These are phyloP conservation scores for Lithocarpus polystachyus DNA, from an alignment of 306 rosid species.

Conservation along the genomic window DNA sequence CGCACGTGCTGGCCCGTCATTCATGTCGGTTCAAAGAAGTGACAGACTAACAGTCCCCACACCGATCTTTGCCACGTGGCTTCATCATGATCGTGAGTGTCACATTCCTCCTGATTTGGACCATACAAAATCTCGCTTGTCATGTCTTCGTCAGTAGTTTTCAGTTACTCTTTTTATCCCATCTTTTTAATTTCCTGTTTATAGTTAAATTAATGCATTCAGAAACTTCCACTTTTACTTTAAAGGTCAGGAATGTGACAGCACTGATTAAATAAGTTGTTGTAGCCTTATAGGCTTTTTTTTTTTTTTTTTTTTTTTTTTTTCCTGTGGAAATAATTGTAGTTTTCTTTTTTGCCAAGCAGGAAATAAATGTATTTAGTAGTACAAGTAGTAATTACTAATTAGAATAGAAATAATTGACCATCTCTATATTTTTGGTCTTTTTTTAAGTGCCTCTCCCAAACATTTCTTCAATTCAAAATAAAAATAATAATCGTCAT, in stretches of 20 bases:
- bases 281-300: too few relatives aligned
- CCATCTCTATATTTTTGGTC: too few relatives aligned
- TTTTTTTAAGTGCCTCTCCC: too few relatives aligned
- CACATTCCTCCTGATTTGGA: neutral
- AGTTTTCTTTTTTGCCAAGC: too few relatives aligned
- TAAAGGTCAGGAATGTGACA: neutral
- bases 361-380: too few relatives aligned
- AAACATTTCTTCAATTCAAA: too few relatives aligned
- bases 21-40: neutral
- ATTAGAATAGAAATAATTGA: too few relatives aligned
- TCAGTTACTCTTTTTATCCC: neutral
- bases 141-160: neutral
- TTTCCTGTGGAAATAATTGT: too few relatives aligned
- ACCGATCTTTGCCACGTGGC: constrained; percentile 2
- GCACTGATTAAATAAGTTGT: too few relatives aligned
- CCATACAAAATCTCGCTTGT: neutral
- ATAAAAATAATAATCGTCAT: too few relatives aligned
- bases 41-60: neutral
- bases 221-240: neutral
- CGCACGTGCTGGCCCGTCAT: constrained; percentile 21
- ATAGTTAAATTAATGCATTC: neutral
- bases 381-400: too few relatives aligned
- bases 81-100: neutral
- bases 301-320: too few relatives aligned
- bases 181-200: neutral